phyloP scores from a whole-genome alignment of 192 early-diverging fungal species.

The Coemansia sp. region DNA sequence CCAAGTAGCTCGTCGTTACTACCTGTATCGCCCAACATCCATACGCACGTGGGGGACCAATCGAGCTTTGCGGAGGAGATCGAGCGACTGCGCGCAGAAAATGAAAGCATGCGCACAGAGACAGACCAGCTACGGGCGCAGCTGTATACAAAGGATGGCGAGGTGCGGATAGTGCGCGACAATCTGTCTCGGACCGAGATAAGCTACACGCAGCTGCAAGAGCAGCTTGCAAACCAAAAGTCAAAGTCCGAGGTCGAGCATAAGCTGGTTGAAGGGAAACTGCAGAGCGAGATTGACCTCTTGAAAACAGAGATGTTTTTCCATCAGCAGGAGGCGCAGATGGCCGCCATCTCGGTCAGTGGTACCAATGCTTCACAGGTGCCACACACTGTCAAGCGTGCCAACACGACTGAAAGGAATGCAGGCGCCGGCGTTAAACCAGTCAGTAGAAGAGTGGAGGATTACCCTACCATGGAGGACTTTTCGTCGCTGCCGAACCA shows the following conservation, averaged over 20 bases:
- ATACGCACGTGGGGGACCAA: neutral
- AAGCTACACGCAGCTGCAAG: conserved; percentile 51
- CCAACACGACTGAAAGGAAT: neutral
- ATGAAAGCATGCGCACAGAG: conserved; percentile 24
- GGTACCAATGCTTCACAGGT: neutral
- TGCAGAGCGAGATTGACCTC: conserved; percentile 39
- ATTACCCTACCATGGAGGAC: conserved; percentile 35
- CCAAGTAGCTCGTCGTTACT: neutral
- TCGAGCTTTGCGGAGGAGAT: conserved; percentile 19
- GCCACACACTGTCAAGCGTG: neutral
- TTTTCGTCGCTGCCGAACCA: conserved; percentile 31
- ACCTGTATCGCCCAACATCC: neutral
- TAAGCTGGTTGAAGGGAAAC: conserved; percentile 9
- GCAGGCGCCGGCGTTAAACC: neutral
- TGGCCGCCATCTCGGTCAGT: conserved; percentile 9
- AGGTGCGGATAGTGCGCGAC: conserved; percentile 50
- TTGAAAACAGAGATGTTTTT: conserved; percentile 42
- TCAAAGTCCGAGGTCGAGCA: conserved; percentile 10
- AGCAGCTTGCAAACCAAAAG: conserved; percentile 39
- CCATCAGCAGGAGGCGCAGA: conserved; percentile 40
- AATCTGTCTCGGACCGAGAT: conserved; percentile 51
- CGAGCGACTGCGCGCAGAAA: conserved; percentile 31
- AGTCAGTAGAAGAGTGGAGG: neutral
- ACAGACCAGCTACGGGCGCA: conserved; percentile 29
- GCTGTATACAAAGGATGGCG: conserved; percentile 50